Evolutionary conservation across 179 eudicot genomes (phyloP).

Genomic region (Camellia oleifera): DNA sequence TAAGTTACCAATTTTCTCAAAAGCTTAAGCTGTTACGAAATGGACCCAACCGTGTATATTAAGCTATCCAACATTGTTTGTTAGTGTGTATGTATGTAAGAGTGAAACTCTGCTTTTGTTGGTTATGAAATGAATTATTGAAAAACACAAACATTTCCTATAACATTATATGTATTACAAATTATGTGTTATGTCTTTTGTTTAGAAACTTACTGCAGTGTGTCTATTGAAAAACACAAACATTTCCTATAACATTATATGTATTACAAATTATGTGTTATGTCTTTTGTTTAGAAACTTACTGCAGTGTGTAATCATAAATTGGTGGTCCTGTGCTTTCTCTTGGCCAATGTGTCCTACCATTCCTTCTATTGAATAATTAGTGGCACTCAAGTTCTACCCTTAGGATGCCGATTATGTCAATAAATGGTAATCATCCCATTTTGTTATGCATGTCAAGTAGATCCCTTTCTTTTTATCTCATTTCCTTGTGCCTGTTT

Average conservation of each 20-base stretch:
- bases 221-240: background rate
- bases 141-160: background rate
- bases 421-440: background rate
- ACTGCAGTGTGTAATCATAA: background rate
- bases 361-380: background rate
- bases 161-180: background rate
- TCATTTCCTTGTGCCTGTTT: background rate
- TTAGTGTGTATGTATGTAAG: background rate
- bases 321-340: background rate
- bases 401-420: background rate
- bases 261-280: background rate
- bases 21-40: too few relatives aligned
- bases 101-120: background rate
- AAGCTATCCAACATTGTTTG: background rate
- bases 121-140: background rate
- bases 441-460: background rate
- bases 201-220: background rate
- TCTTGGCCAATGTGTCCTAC: conserved; percentile 4
- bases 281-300: background rate
- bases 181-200: background rate
- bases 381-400: background rate
- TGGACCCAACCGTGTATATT: too few relatives aligned
- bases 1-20: too few relatives aligned
- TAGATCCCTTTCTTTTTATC: background rate
- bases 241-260: background rate